phyloP scores from a whole-genome alignment of 345 rosid species.

The Citrus glauca region DNA sequence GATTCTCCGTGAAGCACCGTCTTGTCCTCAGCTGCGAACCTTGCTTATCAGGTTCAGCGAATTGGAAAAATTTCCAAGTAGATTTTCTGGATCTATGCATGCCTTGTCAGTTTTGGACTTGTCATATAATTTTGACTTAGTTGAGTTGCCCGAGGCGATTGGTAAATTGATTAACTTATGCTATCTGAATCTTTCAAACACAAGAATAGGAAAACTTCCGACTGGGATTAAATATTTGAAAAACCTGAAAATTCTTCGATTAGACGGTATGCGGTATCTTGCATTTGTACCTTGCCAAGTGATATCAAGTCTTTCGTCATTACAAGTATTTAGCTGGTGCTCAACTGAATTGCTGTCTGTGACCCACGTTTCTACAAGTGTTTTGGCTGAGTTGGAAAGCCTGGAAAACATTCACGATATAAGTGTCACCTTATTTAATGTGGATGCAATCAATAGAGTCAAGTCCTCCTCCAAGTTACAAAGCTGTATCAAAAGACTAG shows the following conservation, averaged over 20 bases:
- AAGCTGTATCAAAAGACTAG: neutral
- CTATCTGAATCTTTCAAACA: conserved; percentile 18
- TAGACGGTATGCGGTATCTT: neutral
- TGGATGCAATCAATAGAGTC: rapidly evolving
- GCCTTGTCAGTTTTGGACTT: conserved; percentile 5
- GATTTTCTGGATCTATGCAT: neutral
- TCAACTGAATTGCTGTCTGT: neutral
- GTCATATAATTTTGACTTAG: neutral
- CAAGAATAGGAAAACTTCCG: neutral
- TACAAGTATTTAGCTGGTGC: conserved; percentile 12
- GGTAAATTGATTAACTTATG: neutral
- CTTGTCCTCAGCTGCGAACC: conserved; percentile 3
- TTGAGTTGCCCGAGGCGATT: neutral
- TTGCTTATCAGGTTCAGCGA: neutral
- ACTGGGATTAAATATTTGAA: neutral
- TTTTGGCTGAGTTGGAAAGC: neutral
- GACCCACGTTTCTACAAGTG: no score
- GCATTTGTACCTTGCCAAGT: neutral
- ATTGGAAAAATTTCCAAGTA: neutral
- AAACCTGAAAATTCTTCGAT: neutral
- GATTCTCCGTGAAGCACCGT: neutral
- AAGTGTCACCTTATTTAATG: neutral
- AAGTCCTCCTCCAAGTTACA: neutral
- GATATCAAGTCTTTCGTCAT: conserved; percentile 15
- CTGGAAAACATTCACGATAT: neutral